Conservation (phyloP, 495 filamentous ascomycete species). For the Trichocladium antarcticum region DNA sequence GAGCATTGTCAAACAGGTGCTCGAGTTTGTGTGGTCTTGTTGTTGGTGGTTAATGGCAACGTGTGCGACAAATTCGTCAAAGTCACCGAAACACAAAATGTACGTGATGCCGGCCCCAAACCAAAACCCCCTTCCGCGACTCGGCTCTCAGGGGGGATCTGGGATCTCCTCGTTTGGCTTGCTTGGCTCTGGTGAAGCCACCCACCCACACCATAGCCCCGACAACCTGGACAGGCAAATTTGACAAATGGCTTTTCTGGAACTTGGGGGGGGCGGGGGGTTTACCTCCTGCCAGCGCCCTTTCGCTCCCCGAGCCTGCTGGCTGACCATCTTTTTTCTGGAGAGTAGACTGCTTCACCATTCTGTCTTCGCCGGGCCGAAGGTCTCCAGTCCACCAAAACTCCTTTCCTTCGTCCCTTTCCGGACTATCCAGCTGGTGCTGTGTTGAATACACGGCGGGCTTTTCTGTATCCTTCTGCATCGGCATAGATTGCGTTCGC, state of each 20-base stretch:
- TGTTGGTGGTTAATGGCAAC: background rate
- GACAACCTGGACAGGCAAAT: slow-evolving; percentile 23
- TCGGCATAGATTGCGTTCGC: slow-evolving; percentile 20
- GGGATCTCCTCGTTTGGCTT: background rate
- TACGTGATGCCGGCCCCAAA: slow-evolving; percentile 27
- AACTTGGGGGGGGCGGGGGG: slow-evolving; percentile 3
- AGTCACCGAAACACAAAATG: slow-evolving; percentile 32
- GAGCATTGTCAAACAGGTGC: background rate
- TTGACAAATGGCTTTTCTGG: slow-evolving; percentile 13
- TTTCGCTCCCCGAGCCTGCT: slow-evolving; percentile 7
- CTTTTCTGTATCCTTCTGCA: slow-evolving; percentile 16
- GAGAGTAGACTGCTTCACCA: slow-evolving; percentile 9
- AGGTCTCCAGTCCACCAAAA: slow-evolving; percentile 7
- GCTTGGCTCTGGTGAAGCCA: slow-evolving; percentile 22
- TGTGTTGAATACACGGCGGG: slow-evolving; percentile 13
- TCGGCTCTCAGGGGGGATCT: slow-evolving; percentile 21
- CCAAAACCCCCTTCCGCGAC: slow-evolving; percentile 21
- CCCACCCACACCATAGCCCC: slow-evolving; percentile 7
- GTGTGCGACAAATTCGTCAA: slow-evolving; percentile 3
- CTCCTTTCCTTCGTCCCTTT: slow-evolving; percentile 13
- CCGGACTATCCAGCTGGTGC: slow-evolving; percentile 16
- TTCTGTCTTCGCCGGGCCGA: slow-evolving; percentile 14
- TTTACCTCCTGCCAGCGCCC: slow-evolving; percentile 10
- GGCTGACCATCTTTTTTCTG: slow-evolving; percentile 18
- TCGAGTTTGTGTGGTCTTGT: background rate